Conservation (phyloP, 2,329 filamentous ascomycete genomes). For the Penicillium sp. region DNA sequence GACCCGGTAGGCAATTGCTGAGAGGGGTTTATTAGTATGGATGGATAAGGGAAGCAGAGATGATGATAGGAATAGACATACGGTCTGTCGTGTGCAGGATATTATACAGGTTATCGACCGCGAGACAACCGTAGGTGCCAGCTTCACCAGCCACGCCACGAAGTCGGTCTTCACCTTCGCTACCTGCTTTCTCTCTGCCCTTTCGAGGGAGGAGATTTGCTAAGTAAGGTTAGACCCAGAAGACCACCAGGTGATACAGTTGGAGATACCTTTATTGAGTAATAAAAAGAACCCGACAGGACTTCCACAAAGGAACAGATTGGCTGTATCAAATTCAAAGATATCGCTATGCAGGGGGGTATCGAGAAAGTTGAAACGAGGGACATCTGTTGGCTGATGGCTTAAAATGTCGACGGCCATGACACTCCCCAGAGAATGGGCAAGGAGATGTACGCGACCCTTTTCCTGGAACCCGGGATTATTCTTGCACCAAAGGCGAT, state of each 20-base stretch:
- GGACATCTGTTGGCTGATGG: conserved; percentile 74
- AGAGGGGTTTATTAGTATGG: not conserved
- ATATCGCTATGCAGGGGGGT: conserved; percentile 51
- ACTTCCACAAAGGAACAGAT: conserved; percentile 85
- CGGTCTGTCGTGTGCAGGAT: conserved; percentile 72
- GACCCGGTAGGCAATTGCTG: conserved; percentile 81
- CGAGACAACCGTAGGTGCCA: conserved; percentile 83
- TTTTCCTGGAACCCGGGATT: conserved; percentile 80
- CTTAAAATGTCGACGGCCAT: conserved; percentile 93
- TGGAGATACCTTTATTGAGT: conserved; percentile 61
- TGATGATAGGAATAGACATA: conserved; percentile 23
- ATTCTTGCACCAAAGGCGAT: conserved; percentile 89
- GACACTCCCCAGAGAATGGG: conserved; percentile 88
- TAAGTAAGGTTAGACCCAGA: conserved; percentile 13
- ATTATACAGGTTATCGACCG: conserved; percentile 96
- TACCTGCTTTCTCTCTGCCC: conserved; percentile 73
- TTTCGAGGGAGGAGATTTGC: conserved; percentile 71
- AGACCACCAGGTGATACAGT: not conserved
- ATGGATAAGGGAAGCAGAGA: not conserved
- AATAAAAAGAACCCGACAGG: conserved; percentile 91
- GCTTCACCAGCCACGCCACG: conserved; percentile 71
- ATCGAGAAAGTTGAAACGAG: conserved; percentile 45
- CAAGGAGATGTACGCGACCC: conserved; percentile 87
- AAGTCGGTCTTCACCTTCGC: conserved; percentile 61
- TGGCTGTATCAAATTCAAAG: conserved; percentile 90